These are phyloP conservation scores for Neostapfia colusana DNA, from an alignment of 176 grass and related monocot genomes.

Conservation along the genomic window DNA sequence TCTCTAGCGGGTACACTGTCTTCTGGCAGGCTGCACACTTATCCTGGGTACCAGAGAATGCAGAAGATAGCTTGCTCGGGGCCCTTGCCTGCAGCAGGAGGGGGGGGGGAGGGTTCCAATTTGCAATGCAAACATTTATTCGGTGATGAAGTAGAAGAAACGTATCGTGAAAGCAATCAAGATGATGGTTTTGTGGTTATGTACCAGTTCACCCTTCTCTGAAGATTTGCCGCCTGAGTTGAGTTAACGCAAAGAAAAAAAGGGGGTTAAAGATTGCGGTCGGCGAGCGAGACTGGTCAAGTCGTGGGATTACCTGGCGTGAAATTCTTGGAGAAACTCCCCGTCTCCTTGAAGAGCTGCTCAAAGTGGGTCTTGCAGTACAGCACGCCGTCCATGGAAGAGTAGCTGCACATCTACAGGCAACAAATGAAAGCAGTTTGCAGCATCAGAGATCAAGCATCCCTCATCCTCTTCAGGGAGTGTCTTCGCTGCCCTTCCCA, in stretches of 20 bases:
- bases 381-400: conserved; percentile 92
- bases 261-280: not conserved
- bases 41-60: conserved; percentile 88
- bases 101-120: conserved; percentile 14
- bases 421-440: not conserved
- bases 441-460: not conserved
- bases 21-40: conserved; percentile 84
- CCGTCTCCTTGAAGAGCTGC: conserved; percentile 99
- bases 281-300: not conserved
- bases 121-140: conserved; percentile 23
- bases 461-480: not conserved
- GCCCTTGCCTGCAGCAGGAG: conserved; percentile 59
- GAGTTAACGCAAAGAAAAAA: conserved; percentile 4
- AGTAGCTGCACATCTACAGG: conserved; percentile 88
- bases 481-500: not conserved
- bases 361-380: conserved; percentile 99
- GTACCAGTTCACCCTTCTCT: conserved; percentile 74
- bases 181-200: not conserved
- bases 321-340: conserved; percentile 88
- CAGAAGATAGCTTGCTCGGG: conserved; percentile 80
- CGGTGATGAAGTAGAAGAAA: not conserved
- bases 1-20: conserved; percentile 90
- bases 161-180: not conserved
- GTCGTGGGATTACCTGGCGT: conserved; percentile 40
- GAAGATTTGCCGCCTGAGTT: conserved; percentile 61